Percentiles rank a stretch among this genome's conserved stretches.
Conservation (phyloP, 345 rosid species). For the Pistacia atlantica region DNA sequence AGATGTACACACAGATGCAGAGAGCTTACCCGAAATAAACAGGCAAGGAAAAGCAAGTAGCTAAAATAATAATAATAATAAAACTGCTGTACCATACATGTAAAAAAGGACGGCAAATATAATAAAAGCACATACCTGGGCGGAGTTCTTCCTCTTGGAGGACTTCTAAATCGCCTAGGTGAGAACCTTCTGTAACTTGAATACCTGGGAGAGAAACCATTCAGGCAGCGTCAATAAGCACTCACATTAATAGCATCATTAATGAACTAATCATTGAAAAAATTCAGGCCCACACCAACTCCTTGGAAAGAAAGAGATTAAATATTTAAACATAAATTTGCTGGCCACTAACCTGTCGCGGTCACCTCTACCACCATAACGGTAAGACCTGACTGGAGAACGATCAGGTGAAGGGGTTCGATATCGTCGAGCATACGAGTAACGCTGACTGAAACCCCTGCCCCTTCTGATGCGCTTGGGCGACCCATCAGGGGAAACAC, state of each 20-base stretch:
- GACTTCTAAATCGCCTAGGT: conserved; percentile 88
- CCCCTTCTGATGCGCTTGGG: conserved; percentile 91
- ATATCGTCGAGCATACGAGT: conserved; percentile 85
- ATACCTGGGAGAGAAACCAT: conserved; percentile 43
- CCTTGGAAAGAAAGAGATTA: neutral
- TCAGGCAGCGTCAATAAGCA: neutral
- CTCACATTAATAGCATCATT: neutral
- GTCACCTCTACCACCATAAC: conserved; percentile 59
- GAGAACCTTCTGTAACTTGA: conserved; percentile 76
- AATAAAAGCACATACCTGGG: conserved; percentile 51
- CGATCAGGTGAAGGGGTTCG: conserved; percentile 90
- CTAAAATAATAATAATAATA: neutral
- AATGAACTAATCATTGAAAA: too few species aligned
- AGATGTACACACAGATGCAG: too few species aligned
- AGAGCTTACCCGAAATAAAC: neutral
- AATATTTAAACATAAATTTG: neutral
- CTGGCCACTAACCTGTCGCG: conserved; percentile 63
- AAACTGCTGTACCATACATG: neutral
- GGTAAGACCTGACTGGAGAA: conserved; percentile 76
- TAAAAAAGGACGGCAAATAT: neutral
- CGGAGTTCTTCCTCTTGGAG: conserved; percentile 83
- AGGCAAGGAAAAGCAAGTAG: neutral
- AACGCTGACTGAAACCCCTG: conserved; percentile 87
- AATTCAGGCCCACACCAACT: neutral
- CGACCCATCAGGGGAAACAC: conserved; percentile 75